Evolutionary conservation across 306 rosid species (phyloP).

Genomic region (Cicer arietinum): DNA sequence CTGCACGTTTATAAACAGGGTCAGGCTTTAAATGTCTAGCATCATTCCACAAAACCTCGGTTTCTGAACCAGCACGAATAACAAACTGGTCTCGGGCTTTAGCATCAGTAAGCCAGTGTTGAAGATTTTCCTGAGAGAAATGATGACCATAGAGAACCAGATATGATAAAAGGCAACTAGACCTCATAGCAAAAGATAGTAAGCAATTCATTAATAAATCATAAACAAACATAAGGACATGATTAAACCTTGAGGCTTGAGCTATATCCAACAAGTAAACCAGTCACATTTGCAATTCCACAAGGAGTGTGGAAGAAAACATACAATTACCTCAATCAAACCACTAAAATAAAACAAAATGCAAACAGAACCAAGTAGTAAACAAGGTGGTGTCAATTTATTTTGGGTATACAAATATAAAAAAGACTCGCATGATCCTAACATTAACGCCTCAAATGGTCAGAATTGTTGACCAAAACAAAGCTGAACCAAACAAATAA

Average conservation of each 20-base stretch:
- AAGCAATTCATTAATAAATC: conserved; percentile 5
- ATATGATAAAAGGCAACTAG: conserved; percentile 8
- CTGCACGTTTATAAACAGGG: conserved; percentile 81
- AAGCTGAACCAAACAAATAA: background rate
- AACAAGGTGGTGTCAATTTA: background rate
- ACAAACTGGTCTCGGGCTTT: conserved; percentile 95
- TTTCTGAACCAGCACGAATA: conserved; percentile 84
- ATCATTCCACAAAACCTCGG: conserved; percentile 95
- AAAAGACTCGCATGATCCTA: background rate
- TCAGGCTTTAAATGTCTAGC: conserved; percentile 81
- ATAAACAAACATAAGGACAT: background rate
- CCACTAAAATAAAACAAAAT: background rate
- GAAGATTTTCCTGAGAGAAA: conserved; percentile 73
- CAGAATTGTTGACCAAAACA: background rate
- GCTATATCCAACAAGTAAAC: background rate
- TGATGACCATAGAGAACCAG: background rate
- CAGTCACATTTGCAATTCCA: conserved; percentile 6
- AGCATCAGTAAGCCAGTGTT: conserved; percentile 88
- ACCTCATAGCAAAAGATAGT: background rate
- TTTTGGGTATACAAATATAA: background rate
- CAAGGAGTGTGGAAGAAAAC: conserved; percentile 17
- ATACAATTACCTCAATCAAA: background rate
- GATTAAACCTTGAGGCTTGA: background rate
- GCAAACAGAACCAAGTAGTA: background rate
- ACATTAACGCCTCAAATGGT: background rate